Base-by-base conservation (phyloP, 1,139 yeast species). In the Pichia terricola region DNA sequence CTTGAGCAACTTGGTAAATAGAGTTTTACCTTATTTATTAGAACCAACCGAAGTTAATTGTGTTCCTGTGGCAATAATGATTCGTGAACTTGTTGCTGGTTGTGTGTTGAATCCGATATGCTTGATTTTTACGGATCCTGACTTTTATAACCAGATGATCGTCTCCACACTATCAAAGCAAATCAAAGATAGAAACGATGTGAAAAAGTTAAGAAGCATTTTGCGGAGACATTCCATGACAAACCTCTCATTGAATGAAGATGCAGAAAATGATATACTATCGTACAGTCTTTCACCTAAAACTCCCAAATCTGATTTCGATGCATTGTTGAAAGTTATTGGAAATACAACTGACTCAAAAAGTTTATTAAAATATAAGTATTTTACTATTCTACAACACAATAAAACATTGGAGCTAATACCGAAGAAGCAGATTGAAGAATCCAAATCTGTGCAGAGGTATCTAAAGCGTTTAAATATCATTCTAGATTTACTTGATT, bases 111-210 rank as follows among this genome's bases (percentile, higher is more conserved):
- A 61, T n/a, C 83, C 85, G 0, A 58, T 81, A 0, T 56, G 84
- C 28, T 62, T 67, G 26, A 72, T 81, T 67, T 55, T 83, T 1
- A 67, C 82, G 0, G 91, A 84, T 46, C 77, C 91, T 1, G 95
- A 87, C 58, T 83, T 79, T 50, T 82, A 82, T 75, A 89, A 88
- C 58, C 72, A 77, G 45, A 58, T 72, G 42, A 70, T 87, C 25
- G 79, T 80, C 5, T 73, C 75, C 43, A 60, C 74, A 3, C 75
- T 85, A 3, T 82, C 87, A 0, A 76, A 74, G 32, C 75, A 81
- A 28, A 67, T 89, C 56, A 79, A 79, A 50, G 94, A 87, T 54
- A 70, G 89, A 49, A 76, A 75, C 36, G 88, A 85, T 55, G 95
- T 88, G 0, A 77, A 81, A 50, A 76, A 78, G 52, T 69, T 88